Evolutionary conservation across 2,329 filamentous ascomycete species (phyloP).

Genomic region (Chaetothyriales sp.): DNA sequence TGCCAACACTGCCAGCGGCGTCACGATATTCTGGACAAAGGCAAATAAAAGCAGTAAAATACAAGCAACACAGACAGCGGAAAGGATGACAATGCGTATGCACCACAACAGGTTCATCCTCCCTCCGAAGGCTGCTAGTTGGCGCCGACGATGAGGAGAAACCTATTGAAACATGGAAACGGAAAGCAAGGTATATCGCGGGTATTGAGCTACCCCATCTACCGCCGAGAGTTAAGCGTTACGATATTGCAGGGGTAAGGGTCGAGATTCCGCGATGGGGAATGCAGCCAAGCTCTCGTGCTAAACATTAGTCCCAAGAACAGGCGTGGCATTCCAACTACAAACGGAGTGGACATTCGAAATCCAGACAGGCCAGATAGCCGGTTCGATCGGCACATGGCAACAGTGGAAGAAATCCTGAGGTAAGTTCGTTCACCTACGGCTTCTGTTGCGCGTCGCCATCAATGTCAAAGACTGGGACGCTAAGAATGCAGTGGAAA

Average conservation of each 20-base stretch:
- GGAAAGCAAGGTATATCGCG: not conserved
- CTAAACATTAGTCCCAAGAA: too few species aligned
- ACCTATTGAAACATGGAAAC: not conserved
- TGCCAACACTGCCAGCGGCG: not conserved
- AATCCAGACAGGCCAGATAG: too few species aligned
- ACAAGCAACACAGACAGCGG: not conserved
- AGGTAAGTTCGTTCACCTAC: too few species aligned
- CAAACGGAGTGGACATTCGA: too few species aligned
- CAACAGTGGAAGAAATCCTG: too few species aligned
- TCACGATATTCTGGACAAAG: not conserved
- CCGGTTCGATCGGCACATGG: too few species aligned
- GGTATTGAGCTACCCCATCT: not conserved
- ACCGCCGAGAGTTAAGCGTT: not conserved
- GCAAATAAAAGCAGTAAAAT: not conserved
- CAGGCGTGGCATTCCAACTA: too few species aligned
- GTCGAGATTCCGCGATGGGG: not conserved
- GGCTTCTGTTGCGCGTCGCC: too few species aligned
- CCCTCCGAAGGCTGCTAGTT: not conserved
- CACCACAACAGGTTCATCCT: not conserved
- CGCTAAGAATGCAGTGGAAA: not conserved
- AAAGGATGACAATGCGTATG: not conserved
- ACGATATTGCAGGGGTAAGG: not conserved
- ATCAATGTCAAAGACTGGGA: not conserved
- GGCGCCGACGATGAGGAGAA: not conserved
- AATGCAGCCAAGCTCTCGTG: not conserved